A percentile compares a stretch with the other conserved stretches of the same genome.
These are phyloP conservation scores for Plicaturopsis crispa DNA, from an alignment of 768 basidiomycete species.

Conservation along the genomic window DNA sequence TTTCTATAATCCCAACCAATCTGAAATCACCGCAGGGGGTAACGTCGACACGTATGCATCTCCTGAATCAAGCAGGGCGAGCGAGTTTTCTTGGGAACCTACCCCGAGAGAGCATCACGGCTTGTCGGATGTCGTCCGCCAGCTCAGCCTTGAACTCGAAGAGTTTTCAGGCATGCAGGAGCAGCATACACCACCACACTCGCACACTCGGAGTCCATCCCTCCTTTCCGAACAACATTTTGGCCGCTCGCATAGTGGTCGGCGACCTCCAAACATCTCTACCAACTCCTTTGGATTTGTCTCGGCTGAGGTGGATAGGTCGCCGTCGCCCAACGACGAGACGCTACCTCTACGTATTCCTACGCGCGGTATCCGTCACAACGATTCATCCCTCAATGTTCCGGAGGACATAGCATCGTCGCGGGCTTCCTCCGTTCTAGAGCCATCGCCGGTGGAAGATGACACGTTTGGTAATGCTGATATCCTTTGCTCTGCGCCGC, in stretches of 20 bases:
- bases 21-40: too few relatives aligned
- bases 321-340: conserved; percentile 9
- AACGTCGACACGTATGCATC: background rate
- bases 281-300: too few relatives aligned
- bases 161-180: background rate
- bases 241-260: background rate
- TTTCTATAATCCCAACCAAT: conserved; percentile 49
- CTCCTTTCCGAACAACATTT: background rate
- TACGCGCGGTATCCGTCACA: background rate
- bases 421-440: conserved; percentile 14
- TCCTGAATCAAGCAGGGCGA: background rate
- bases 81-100: background rate
- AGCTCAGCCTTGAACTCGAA: background rate
- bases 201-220: too few relatives aligned
- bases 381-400: conserved; percentile 7
- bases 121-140: background rate
- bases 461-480: conserved; percentile 21
- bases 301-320: background rate
- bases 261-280: background rate
- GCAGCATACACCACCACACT: background rate
- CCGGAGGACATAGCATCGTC: conserved; percentile 20
- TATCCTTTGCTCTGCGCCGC: background rate
- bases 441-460: conserved; percentile 11
- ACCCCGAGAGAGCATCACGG: background rate
- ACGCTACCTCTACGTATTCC: conserved; percentile 6